Conservation (phyloP, 192 early-diverging fungal genomes). For the Spizellomyces sp. region DNA sequence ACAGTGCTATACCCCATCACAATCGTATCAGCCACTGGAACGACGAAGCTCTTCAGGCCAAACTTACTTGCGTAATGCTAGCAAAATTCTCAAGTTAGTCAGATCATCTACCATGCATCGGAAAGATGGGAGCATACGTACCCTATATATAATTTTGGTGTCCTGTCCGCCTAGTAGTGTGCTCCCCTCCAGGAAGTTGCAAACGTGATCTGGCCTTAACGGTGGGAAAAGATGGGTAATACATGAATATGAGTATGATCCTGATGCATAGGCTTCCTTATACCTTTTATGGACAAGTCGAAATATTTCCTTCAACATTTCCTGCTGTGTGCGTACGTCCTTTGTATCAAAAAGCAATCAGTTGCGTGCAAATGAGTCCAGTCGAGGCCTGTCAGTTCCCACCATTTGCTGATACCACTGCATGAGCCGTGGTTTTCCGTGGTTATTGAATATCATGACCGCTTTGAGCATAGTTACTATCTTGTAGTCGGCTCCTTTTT, state of each 20-base stretch:
- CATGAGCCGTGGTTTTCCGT: conserved; percentile 91
- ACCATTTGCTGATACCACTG: conserved; percentile 94
- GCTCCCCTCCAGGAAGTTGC: conserved; percentile 90
- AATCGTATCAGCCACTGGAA: background rate
- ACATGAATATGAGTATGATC: conserved; percentile 4
- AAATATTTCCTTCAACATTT: conserved; percentile 87
- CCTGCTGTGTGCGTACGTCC: conserved; percentile 83
- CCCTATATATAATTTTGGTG: conserved; percentile 90
- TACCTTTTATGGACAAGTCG: conserved; percentile 76
- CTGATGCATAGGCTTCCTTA: conserved; percentile 6
- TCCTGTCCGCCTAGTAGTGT: conserved; percentile 79
- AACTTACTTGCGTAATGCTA: conserved; percentile 83
- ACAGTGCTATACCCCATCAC: conserved; percentile 58
- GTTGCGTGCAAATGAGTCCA: background rate
- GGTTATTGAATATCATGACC: conserved; percentile 99
- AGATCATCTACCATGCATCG: background rate
- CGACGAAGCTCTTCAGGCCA: background rate
- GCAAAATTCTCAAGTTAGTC: background rate
- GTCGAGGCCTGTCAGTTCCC: conserved; percentile 9
- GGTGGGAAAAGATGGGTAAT: background rate
- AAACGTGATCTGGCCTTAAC: conserved; percentile 73
- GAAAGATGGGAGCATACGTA: conserved; percentile 18
- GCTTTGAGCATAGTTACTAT: conserved; percentile 63
- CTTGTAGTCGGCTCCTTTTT: no score
- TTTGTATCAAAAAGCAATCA: conserved; percentile 25